Evolutionary conservation across 2,329 filamentous ascomycete species (phyloP).

Genomic region (Penicillium sp.): DNA sequence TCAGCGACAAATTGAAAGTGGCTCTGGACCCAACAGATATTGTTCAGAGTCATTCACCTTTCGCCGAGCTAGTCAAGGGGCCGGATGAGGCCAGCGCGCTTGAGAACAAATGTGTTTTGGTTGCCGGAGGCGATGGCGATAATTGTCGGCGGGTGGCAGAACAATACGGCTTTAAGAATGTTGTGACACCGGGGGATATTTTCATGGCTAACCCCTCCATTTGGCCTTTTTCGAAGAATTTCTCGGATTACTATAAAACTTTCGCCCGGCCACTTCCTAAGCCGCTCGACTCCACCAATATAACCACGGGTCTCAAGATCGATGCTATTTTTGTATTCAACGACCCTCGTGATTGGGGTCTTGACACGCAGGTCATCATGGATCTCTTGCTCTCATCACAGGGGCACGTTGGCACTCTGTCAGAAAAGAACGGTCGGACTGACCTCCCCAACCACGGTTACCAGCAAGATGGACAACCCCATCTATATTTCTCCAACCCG

Average conservation of each 20-base stretch:
- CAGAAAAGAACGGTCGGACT: conserved; percentile 68
- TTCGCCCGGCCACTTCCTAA: conserved; percentile 43
- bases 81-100: conserved; percentile 58
- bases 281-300: conserved; percentile 45
- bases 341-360: conserved; percentile 93
- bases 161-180: conserved; percentile 76
- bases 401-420: conserved; percentile 83
- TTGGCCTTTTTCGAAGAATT: conserved; percentile 79
- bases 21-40: conserved; percentile 71
- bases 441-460: conserved; percentile 75
- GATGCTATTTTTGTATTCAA: conserved; percentile 94
- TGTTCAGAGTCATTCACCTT: conserved; percentile 90
- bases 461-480: conserved; percentile 79
- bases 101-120: conserved; percentile 69
- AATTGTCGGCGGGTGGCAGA: conserved; percentile 75
- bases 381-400: conserved; percentile 78
- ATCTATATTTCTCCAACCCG: conserved; percentile 84
- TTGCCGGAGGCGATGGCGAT: conserved; percentile 71
- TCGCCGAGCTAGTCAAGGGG: conserved; percentile 69
- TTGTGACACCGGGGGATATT: conserved; percentile 86
- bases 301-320: conserved; percentile 68
- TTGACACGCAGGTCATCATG: conserved; percentile 82
- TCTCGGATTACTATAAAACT: conserved; percentile 64
- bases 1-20: conserved; percentile 68
- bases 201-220: conserved; percentile 72